Base-by-base conservation (phyloP, 75 land plant genomes). In the Pinus taeda region DNA sequence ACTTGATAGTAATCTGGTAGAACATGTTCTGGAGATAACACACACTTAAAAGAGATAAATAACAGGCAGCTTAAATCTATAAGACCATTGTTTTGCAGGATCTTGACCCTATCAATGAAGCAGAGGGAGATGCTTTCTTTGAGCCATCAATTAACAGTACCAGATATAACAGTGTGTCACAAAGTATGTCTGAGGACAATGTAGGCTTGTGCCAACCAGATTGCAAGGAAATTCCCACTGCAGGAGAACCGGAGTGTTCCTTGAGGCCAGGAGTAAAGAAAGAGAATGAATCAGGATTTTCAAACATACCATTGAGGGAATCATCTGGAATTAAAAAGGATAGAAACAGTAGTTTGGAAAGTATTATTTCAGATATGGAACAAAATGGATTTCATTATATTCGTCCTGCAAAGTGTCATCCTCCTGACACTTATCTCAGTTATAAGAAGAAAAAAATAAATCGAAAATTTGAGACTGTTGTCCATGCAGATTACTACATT, bases 401-500 rank as follows among this genome's bases (percentile, higher is more conserved):
- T 57, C 82, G 87, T 15, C 96, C 95, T 26, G 77, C 83, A 61
- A 67, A 42, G 49, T 59, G 76, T 12, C 36, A 57, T 2, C 86
- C 78, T 65, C 74, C 75, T 45, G 45, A 81, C 26, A 78, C 80
- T 60, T 93, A 93, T 75, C 81, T 93, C 64, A 78, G 76, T 37
- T 93, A 93, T 76, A 49, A 33, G 17, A 77, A 90, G 74, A 83
- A 83, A 79, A 75, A 21, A 17, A 70, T 74, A 33, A 29, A 71
- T 45, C 81, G 85, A 29, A 64, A 71, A 39, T 57, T 70, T 1
- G 76, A 58, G 14, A 86, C 89, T 67, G 82, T 67, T 70, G 89
- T 86, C 1, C 98, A 95, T 83, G 95, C 88, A 18, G 95, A 95
- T 79, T 91, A 95, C 60, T 91, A 93, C 71, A 84, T 95, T 36